Base-by-base conservation (phyloP, 768 basidiomycete species). In the Punctularia strigosozonata region DNA sequence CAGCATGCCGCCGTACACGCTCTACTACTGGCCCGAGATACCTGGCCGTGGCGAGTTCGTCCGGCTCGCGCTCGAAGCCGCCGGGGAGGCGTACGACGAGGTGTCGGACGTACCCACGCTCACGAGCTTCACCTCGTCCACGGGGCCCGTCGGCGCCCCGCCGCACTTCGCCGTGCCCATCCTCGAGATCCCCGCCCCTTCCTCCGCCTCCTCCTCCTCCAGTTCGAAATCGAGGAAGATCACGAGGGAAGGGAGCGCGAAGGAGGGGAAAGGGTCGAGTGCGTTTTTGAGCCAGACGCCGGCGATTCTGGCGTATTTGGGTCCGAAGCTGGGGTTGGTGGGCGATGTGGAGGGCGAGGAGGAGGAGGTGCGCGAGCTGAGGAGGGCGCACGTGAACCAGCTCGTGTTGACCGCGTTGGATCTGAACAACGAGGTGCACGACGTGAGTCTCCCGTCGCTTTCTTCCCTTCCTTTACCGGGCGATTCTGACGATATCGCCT, bases 101-200 rank as follows among this genome's bases (percentile, higher is more conserved):
- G 68, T 80, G 36, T 51, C 73, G 2, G 80, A 77, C 7, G 68
- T 81, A 36, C 51, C 78, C 1, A 73, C 80, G 2, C 64, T 81
- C 23, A 73, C 73, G 4, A 81, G 77, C 46, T 75, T 81, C 47
- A 19, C 20, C 33, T 10, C 28, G 10, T 13, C 13, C 19, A 19
- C 13, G 12, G 18, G 33, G 10, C 10, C 20, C 19, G 33, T 19
- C 31, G 50, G 47, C n/a, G 31, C 41, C 22, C 53, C 59, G 7
- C 55, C 60, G 3, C 54, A 60, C 25, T 64, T 67, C 44, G 66
- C 65, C 5, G 63, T 63, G 12, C 68, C 68, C 3, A 51, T 62
- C 4, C 56, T 70, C 31, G 50, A 58, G 41, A 40, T 52, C 14
- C 50, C 54, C 26, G 50, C 47, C 26, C 33, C 33, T 8, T 10